These are phyloP conservation scores for Schrenkiella parvula DNA, from an alignment of 345 rosid genomes.

Conservation along the genomic window DNA sequence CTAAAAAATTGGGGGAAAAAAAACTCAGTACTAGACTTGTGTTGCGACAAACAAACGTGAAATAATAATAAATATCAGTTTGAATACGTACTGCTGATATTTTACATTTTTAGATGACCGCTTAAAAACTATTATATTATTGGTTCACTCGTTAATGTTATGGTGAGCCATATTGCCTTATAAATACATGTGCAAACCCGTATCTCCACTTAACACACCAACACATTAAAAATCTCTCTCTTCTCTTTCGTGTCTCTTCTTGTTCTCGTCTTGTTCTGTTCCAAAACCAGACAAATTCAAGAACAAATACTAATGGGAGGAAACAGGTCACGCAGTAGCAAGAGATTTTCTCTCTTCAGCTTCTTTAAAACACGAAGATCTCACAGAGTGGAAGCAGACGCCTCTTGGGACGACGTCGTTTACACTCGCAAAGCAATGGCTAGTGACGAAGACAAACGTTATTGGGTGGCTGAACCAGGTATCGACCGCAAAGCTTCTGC, in stretches of 20 bases:
- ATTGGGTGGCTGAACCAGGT: slow-evolving; percentile 47
- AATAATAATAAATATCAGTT: background rate
- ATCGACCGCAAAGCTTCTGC: slow-evolving; percentile 49
- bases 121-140: background rate
- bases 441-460: slow-evolving; percentile 43
- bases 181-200: slow-evolving; percentile 25
- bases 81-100: background rate
- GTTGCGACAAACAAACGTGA: background rate
- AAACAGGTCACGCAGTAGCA: slow-evolving; percentile 28
- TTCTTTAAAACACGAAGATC: slow-evolving; percentile 36
- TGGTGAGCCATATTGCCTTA: slow-evolving; percentile 18
- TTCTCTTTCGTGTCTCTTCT: slow-evolving; percentile 4
- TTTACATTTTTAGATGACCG: background rate
- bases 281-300: slow-evolving; percentile 2
- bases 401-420: slow-evolving; percentile 20
- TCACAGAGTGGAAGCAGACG: slow-evolving; percentile 29
- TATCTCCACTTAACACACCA: slow-evolving; percentile 10
- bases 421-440: slow-evolving; percentile 40
- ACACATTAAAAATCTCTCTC: slow-evolving; percentile 14
- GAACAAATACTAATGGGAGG: slow-evolving; percentile 32
- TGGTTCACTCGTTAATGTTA: slow-evolving; percentile 3
- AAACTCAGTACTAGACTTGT: background rate
- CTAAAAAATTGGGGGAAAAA: background rate
- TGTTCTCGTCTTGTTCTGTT: slow-evolving; percentile 5
- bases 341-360: slow-evolving; percentile 34